These are phyloP conservation scores for Primulina tabacum DNA, from an alignment of 257 asterid genomes.

Conservation along the genomic window DNA sequence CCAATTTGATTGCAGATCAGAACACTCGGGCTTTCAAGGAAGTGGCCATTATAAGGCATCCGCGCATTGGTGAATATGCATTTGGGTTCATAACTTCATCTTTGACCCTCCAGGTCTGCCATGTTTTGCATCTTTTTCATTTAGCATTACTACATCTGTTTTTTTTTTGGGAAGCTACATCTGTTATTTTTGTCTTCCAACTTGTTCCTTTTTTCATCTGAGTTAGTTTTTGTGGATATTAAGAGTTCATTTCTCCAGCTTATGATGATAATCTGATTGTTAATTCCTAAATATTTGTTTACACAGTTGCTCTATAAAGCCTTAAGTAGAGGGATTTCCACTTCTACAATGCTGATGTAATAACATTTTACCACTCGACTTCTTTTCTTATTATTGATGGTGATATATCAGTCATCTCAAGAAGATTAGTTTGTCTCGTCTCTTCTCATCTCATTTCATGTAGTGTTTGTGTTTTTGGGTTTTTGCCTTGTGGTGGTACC, in stretches of 20 bases:
- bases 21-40: constrained; percentile 75
- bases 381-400: constrained; percentile 8
- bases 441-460: constrained; percentile 7
- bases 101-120: constrained; percentile 57
- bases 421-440: constrained; percentile 2
- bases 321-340: constrained; percentile 16
- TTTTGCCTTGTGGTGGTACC: background rate
- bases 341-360: constrained; percentile 7
- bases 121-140: constrained; percentile 16
- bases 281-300: constrained; percentile 16
- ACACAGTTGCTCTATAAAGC: background rate
- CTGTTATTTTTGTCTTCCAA: constrained; percentile 17
- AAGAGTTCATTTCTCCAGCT: constrained; percentile 9
- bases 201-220: background rate
- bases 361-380: background rate
- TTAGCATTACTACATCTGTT: background rate
- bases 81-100: constrained; percentile 78
- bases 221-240: background rate
- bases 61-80: constrained; percentile 82
- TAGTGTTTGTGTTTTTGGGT: background rate
- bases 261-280: constrained; percentile 20
- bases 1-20: constrained; percentile 46
- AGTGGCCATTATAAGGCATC: constrained; percentile 80
- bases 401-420: constrained; percentile 10
- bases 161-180: background rate